Evolutionary conservation across 176 grass and related monocot genomes (phyloP).

Genomic region (Lolium multiflorum): DNA sequence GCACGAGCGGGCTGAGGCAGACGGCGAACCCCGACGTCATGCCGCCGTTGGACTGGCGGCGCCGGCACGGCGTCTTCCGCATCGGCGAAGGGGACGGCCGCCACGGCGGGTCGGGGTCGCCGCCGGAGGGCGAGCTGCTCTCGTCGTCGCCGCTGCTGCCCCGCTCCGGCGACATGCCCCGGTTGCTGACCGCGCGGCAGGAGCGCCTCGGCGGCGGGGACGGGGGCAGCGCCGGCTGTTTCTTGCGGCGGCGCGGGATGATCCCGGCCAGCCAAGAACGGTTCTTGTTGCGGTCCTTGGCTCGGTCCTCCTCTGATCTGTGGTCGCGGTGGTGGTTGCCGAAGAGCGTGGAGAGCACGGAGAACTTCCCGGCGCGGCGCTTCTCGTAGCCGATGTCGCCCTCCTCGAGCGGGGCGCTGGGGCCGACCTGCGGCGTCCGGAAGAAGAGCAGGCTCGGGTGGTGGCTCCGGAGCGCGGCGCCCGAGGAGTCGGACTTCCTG

Average conservation of each 20-base stretch:
- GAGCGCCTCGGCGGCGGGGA: constrained; percentile 35
- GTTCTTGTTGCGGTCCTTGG: constrained; percentile 38
- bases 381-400: constrained; percentile 53
- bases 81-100: constrained; percentile 69
- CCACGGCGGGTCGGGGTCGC: constrained; percentile 52
- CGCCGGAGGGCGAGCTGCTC: constrained; percentile 41
- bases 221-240: constrained; percentile 10
- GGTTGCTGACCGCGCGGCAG: constrained; percentile 56
- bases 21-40: constrained; percentile 65
- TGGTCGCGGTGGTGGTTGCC: constrained; percentile 38
- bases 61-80: constrained; percentile 50
- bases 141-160: constrained; percentile 50
- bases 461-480: constrained; percentile 30
- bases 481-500: constrained; percentile 59
- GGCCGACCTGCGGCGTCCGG: constrained; percentile 84
- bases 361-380: constrained; percentile 63
- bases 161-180: constrained; percentile 65
- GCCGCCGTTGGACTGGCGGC: constrained; percentile 32
- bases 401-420: constrained; percentile 48
- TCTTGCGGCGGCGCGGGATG: constrained; percentile 59
- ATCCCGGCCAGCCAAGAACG: constrained; percentile 77
- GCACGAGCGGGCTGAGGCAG: constrained; percentile 88
- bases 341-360: constrained; percentile 69
- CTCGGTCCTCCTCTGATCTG: constrained; percentile 46
- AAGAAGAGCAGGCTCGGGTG: constrained; percentile 72